A percentile compares a stretch with the other conserved stretches of the same genome.
phyloP scores from a whole-genome alignment of 352 stramenopile species.

The Phytophthora nicotianae region DNA sequence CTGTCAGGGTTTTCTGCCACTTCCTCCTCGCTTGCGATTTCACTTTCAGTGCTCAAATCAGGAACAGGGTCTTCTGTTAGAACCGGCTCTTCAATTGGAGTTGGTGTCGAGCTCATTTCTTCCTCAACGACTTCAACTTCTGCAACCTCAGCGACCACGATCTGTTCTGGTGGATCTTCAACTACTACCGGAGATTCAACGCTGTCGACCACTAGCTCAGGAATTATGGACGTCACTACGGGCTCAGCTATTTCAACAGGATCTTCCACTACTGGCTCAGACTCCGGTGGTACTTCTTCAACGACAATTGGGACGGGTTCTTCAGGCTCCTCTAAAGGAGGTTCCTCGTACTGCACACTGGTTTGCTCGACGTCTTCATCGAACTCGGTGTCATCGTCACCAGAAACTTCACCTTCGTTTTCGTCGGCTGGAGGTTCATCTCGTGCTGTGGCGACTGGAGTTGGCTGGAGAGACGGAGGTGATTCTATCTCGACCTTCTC shows the following conservation, averaged over 20 bases:
- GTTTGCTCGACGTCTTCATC: not conserved
- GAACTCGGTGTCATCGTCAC: not conserved
- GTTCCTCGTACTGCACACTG: not conserved
- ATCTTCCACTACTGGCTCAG: slow-evolving; percentile 3
- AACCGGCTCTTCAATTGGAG: slow-evolving; percentile 4
- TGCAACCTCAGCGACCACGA: slow-evolving; percentile 3
- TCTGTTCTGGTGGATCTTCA: not conserved
- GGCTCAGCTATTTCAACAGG: slow-evolving; percentile 10
- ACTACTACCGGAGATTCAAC: not conserved
- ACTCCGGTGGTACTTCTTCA: slow-evolving; percentile 5
- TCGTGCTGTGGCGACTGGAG: slow-evolving; percentile 2
- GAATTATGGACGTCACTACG: not conserved
- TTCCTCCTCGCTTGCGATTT: slow-evolving; percentile 5
- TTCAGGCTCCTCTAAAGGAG: slow-evolving; percentile 7
- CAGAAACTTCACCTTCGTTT: not conserved
- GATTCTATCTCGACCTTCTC: slow-evolving; percentile 2
- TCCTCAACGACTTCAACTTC: slow-evolving; percentile 7
- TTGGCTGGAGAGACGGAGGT: slow-evolving; percentile 9
- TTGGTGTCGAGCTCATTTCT: slow-evolving; percentile 3
- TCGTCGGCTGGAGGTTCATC: slow-evolving; percentile 13
- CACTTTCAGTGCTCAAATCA: not conserved
- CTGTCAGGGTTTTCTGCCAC: not conserved
- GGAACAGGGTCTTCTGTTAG: not conserved
- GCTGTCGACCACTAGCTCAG: slow-evolving; percentile 1
- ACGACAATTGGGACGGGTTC: not conserved